Base-by-base conservation (phyloP, 1,284 basidiomycete species). In the Thecaphora thlaspeos region DNA sequence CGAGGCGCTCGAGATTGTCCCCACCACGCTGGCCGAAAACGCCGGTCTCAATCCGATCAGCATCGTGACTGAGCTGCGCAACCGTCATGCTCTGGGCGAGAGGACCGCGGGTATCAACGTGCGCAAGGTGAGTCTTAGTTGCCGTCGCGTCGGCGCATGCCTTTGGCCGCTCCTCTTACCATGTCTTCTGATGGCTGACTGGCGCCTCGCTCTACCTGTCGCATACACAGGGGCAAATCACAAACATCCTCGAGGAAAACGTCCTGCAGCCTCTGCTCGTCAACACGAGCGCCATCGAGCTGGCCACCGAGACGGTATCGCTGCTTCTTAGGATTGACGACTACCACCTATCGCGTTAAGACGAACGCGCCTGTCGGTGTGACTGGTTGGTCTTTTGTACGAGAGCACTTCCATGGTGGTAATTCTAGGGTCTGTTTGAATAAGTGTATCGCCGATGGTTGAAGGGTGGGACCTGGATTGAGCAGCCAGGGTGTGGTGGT, bases 21-120 rank as follows among this genome's bases (percentile, higher is more conserved):
- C 95, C 2, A 96, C 90, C 3, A 99, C 95, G 0, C 83, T 99
- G 10, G 95, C 95, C 11, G 95, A 99, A 81, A 98, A 99, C 77
- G 95, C 95, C 10, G 95, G 95, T 43, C 82, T 99, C 62, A 96
- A 98, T 81, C 92, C 95, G 7, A 97, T 99, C 65, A 88, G 91
- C 15, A 98, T 98, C 73, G 93, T 99, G 48, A 99, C 95, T 28
- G 95, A 99, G 79, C 82, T 99, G 54, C 85, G 95, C 65, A 99
- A 98, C 81, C 84, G 92, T 66, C 95, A 99, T 80, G 92, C 94
- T 4, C 82, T 91, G 19, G 95, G 95, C 28, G 95, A 99, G 75
- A 84, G 86, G 66, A 93, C 88, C 68, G 94, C 95, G 19, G 95
- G 95, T 41, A 98, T 99, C 81, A 99, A 98, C 77, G 93, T 98